phyloP scores from a whole-genome alignment of 805 yeast species.

The Cyberlindnera maclurae region DNA sequence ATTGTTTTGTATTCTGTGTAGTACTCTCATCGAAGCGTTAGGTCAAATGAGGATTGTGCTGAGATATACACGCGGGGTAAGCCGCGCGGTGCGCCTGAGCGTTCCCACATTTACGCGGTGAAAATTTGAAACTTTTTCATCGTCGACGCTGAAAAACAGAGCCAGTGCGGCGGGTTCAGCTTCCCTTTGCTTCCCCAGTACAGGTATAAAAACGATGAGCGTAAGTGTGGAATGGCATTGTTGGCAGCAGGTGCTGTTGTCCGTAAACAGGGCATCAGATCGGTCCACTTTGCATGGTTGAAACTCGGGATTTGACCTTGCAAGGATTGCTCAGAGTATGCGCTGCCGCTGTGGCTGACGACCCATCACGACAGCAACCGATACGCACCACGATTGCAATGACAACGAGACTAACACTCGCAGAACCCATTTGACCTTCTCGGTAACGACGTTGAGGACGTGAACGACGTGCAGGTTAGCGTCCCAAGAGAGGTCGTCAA shows the following conservation, averaged over 20 bases:
- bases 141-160: constrained; percentile 17
- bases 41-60: constrained; percentile 2
- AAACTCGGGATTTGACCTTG: too few relatives aligned
- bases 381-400: too few relatives aligned
- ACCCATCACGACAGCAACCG: too few relatives aligned
- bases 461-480: constrained; percentile 41
- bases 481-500: constrained; percentile 71
- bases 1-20: background rate
- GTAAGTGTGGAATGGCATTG: constrained; percentile 9
- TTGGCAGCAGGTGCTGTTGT: background rate
- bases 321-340: too few relatives aligned
- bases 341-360: too few relatives aligned
- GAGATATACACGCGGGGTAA: constrained; percentile 6
- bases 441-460: constrained; percentile 86
- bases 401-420: constrained; percentile 9
- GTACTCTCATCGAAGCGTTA: background rate
- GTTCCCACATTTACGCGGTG: constrained; percentile 15
- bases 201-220: constrained; percentile 11
- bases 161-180: background rate
- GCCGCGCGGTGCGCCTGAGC: background rate
- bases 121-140: constrained; percentile 5
- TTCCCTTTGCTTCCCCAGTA: background rate
- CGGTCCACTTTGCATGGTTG: background rate
- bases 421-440: constrained; percentile 77
- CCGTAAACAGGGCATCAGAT: background rate